These are phyloP conservation scores for Colletotrichum theobromicola DNA, from an alignment of 2,329 filamentous ascomycete genomes.

Conservation along the genomic window DNA sequence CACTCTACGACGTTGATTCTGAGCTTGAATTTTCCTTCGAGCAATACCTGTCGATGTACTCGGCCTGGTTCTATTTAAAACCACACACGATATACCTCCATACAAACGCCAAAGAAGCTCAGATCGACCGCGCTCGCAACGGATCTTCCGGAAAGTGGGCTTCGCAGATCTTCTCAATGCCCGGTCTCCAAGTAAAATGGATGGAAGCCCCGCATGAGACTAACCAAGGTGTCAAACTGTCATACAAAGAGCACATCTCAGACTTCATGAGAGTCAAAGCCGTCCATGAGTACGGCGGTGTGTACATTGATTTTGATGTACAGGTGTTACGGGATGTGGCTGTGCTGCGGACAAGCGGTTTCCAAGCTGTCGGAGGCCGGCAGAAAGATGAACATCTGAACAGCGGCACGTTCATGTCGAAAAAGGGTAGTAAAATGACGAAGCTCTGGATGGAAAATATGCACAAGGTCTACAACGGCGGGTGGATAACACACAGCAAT, in stretches of 20 bases:
- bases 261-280: slow-evolving; percentile 16
- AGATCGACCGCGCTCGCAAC: neutral
- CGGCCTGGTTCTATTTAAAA: neutral
- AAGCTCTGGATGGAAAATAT: slow-evolving; percentile 26
- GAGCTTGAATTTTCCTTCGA: neutral
- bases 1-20: neutral
- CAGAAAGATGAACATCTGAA: neutral
- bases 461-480: slow-evolving; percentile 31
- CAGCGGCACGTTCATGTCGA: neutral
- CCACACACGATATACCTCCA: neutral
- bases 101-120: neutral
- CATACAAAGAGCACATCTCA: neutral
- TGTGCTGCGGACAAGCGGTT: neutral
- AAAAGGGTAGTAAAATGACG: slow-evolving; percentile 21
- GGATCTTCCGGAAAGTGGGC: neutral
- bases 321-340: slow-evolving; percentile 2
- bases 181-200: neutral
- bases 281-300: slow-evolving; percentile 26
- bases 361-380: neutral
- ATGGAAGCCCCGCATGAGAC: neutral
- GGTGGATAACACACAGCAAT: slow-evolving; percentile 33
- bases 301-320: slow-evolving; percentile 30
- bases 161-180: neutral
- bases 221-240: neutral
- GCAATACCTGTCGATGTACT: neutral